These are phyloP conservation scores for Colletotrichum sp. DNA, from an alignment of 2,329 filamentous ascomycete genomes.

Conservation along the genomic window DNA sequence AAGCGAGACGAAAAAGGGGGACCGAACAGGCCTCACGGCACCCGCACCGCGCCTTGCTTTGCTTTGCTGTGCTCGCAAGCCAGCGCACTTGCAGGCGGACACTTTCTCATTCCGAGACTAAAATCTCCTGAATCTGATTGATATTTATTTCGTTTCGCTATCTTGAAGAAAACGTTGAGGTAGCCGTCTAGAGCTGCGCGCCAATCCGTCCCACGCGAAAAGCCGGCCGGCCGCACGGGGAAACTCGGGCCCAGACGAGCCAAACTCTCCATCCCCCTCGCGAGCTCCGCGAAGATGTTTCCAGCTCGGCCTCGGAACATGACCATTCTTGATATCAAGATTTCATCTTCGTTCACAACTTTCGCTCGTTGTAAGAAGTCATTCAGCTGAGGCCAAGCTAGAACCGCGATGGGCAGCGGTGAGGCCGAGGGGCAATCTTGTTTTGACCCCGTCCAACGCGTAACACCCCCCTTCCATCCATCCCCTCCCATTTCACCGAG, in stretches of 20 bases:
- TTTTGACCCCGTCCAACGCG: background rate
- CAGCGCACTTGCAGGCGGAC: background rate
- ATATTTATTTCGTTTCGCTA: background rate
- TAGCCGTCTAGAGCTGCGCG: background rate
- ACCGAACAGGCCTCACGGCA: background rate
- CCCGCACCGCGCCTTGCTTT: background rate
- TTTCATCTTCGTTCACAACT: background rate
- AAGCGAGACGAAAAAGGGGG: background rate
- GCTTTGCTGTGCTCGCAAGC: background rate
- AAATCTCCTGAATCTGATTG: accelerated
- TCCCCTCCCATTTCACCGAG: background rate
- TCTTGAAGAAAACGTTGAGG: background rate
- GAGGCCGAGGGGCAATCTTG: background rate
- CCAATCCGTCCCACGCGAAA: background rate
- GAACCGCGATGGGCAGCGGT: background rate
- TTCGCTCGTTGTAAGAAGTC: background rate
- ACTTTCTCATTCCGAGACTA: background rate
- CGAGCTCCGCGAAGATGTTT: background rate
- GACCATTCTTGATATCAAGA: background rate
- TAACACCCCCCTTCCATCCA: background rate
- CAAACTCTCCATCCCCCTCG: background rate
- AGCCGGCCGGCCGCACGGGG: background rate
- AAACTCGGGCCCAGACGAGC: background rate
- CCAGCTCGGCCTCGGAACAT: background rate
- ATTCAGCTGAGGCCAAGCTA: background rate